Conservation (phyloP, 2,329 filamentous ascomycete genomes). For the Didymella arachidicola region DNA sequence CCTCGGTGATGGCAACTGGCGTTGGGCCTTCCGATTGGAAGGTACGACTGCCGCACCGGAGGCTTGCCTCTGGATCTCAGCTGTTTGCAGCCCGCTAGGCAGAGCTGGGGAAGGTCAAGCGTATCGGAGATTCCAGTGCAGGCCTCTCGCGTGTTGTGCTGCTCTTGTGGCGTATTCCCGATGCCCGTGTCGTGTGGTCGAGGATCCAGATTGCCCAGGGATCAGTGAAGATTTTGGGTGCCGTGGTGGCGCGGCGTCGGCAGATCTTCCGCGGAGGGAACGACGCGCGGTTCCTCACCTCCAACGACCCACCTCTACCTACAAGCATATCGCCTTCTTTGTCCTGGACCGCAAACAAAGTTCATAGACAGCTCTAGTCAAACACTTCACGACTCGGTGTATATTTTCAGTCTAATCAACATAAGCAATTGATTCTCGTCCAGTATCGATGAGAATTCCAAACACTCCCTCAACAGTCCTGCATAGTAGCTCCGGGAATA, state of each 20-base stretch:
- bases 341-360: not conserved
- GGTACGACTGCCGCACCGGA: not conserved
- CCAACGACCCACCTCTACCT: not conserved
- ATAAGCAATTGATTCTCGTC: not conserved
- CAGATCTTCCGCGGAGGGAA: slow-evolving; percentile 11
- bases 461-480: not conserved
- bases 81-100: slow-evolving; percentile 5
- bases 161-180: slow-evolving; percentile 2
- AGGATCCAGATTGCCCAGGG: slow-evolving; percentile 2
- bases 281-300: not conserved
- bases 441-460: not conserved
- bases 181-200: slow-evolving; percentile 4
- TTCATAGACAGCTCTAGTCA: not conserved
- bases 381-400: not conserved
- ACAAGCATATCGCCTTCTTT: not conserved
- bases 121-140: not conserved
- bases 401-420: not conserved
- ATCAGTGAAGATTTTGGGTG: not conserved
- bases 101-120: slow-evolving; percentile 1
- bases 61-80: not conserved
- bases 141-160: not conserved
- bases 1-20: not conserved
- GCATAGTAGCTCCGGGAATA: not conserved
- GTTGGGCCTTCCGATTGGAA: not conserved
- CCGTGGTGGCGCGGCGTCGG: slow-evolving; percentile 1